Conservation (phyloP, 2,329 filamentous ascomycete genomes). For the Alternaria arbusti region DNA sequence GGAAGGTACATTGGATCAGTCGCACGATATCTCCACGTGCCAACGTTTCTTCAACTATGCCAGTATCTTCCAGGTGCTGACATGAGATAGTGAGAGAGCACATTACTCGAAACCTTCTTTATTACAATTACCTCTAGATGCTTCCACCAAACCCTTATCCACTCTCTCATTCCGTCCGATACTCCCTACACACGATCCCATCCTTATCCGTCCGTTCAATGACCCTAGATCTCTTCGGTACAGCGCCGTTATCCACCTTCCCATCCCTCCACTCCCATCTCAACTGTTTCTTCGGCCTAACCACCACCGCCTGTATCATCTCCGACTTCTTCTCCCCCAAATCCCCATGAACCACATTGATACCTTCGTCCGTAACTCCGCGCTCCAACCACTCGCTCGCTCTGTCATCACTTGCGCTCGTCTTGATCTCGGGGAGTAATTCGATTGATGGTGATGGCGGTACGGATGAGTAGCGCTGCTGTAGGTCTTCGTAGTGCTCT, state of each 20-base stretch:
- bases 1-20: background rate
- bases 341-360: slow-evolving; percentile 7
- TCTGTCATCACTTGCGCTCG: slow-evolving; percentile 16
- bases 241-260: background rate
- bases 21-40: background rate
- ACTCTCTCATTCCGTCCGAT: background rate
- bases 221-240: background rate
- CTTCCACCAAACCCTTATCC: background rate
- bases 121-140: background rate
- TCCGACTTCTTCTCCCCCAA: slow-evolving; percentile 5
- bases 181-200: background rate
- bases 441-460: slow-evolving; percentile 15
- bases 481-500: slow-evolving; percentile 5
- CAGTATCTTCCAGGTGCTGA: background rate
- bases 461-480: slow-evolving; percentile 12
- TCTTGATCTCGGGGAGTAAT: slow-evolving; percentile 15
- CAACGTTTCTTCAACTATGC: background rate
- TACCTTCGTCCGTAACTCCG: slow-evolving; percentile 1
- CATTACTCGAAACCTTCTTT: background rate
- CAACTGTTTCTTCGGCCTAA: slow-evolving; percentile 6
- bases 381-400: slow-evolving; percentile 27
- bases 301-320: background rate
- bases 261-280: slow-evolving; percentile 7
- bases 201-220: background rate
- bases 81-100: background rate